Conservation (phyloP, 768 basidiomycete genomes). For the Psilocybe tampanensis region DNA sequence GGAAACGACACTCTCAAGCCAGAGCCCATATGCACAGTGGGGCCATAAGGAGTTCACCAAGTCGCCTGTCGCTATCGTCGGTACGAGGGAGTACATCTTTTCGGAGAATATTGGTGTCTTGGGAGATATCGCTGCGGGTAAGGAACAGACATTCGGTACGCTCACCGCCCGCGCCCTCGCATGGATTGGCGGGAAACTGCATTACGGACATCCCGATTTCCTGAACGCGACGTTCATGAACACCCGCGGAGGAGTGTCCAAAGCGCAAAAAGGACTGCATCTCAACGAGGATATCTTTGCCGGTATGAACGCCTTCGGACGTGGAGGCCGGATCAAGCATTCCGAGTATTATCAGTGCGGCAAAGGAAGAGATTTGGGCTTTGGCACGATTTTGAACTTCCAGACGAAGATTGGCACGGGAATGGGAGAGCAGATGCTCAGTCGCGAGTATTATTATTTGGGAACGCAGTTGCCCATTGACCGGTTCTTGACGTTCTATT, state of each 20-base stretch:
- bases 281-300: constrained; percentile 99
- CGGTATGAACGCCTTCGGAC: constrained; percentile 98
- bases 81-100: constrained; percentile 99
- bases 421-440: constrained; percentile 99
- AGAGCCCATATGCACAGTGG: constrained; percentile 96
- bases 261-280: constrained; percentile 98
- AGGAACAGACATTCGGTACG: constrained; percentile 99
- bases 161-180: constrained; percentile 94
- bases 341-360: constrained; percentile 99
- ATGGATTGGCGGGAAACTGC: constrained; percentile 98
- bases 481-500: constrained; percentile 99
- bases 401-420: constrained; percentile 99
- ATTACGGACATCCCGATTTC: constrained; percentile 99
- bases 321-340: constrained; percentile 99
- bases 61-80: constrained; percentile 94
- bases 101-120: constrained; percentile 99
- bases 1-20: constrained; percentile 85
- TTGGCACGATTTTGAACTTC: constrained; percentile 99
- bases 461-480: constrained; percentile 98
- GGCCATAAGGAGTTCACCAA: constrained; percentile 91
- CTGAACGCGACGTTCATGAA: constrained; percentile 98
- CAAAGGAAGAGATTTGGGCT: constrained; percentile 98
- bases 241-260: constrained; percentile 97
- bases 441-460: constrained; percentile 98
- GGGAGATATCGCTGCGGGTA: constrained; percentile 98